Evolutionary conservation across 2,329 filamentous ascomycete genomes (phyloP), one percentile per base, ranked within the genome.

Genomic region (Alternaria postmessia): DNA sequence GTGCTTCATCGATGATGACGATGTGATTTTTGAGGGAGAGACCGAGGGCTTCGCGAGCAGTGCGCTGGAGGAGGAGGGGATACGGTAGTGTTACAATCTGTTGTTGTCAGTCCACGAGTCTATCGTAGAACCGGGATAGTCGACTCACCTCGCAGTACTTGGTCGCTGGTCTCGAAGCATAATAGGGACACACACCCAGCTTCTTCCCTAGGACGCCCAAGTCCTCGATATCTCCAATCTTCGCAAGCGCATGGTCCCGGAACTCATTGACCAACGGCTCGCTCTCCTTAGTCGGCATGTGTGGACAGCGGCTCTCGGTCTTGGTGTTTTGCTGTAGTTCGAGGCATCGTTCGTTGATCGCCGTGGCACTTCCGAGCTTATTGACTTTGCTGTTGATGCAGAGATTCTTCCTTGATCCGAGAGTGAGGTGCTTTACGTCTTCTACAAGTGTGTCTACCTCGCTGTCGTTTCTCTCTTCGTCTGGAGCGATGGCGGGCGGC

Each of bases 1-100:
- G 95, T 0, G 95, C 95, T 81, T 99, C 95, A 68, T 99, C 95
- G 48, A 99, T 92, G 26, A 99, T 91, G n/a, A 99, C 89, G 0
- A 99, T 84, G 72, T 96, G 95, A 5, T 89, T 88, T 69, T 96
- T 93, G 8, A 99, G 80, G 24, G 91, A 94, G 43, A 99, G 88
- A 0, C 91, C 90, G 0, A 99, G 84, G 0, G 95, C 93, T 62
- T 98, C 94, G 49, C 95, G 85, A 0, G 95, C 94, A 4, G 89
- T 91, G 70, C 89, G 91, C 72, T 98, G 95, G 3, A 99, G 82
- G 0, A 99, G 84, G 7, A 99, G 80, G 1, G 94, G 94, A 74
- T 99, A 99, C 0, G 95, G 95, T 18, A 99, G 82, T 0, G 94
- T 97, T 26, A 99, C 86, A 54, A 99, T 93, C 83, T 89, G 34